phyloP scores from a whole-genome alignment of 139 green algal species.

The Nannochloris sp. region DNA sequence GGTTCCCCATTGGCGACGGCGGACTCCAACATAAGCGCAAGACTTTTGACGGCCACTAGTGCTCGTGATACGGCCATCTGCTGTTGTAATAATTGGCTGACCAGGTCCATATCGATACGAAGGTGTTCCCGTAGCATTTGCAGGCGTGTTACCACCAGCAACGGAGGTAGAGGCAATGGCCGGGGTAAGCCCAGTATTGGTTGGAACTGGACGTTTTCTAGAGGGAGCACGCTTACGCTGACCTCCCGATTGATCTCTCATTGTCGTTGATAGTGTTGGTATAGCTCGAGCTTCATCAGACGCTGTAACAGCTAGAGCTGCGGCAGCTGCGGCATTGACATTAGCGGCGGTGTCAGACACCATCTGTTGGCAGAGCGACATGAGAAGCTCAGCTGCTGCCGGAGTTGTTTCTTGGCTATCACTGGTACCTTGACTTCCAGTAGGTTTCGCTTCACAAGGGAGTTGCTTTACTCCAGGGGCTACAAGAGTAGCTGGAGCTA shows the following conservation, averaged over 20 bases:
- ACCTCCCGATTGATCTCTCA: too few species aligned
- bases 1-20: slow-evolving; percentile 13
- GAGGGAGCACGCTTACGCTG: neutral
- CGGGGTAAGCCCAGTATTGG: too few species aligned
- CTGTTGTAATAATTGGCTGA: neutral
- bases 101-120: neutral
- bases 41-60: neutral
- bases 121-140: too few species aligned
- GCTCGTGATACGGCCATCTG: neutral
- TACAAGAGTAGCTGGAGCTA: too few species aligned
- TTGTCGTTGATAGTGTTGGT: too few species aligned
- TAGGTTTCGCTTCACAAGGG: too few species aligned
- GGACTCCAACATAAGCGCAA: slow-evolving; percentile 18
- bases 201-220: neutral
- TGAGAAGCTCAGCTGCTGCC: neutral
- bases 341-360: too few species aligned
- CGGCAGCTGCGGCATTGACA: too few species aligned
- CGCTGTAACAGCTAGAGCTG: too few species aligned
- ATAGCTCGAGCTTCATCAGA: too few species aligned
- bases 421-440: neutral
- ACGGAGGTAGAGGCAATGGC: neutral
- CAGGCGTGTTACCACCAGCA: neutral
- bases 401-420: neutral
- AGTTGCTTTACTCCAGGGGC: too few species aligned
- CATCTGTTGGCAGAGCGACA: neutral